Conservation (phyloP, 371 early-diverging fungal species). For the Syncephalastrum racemosum region DNA sequence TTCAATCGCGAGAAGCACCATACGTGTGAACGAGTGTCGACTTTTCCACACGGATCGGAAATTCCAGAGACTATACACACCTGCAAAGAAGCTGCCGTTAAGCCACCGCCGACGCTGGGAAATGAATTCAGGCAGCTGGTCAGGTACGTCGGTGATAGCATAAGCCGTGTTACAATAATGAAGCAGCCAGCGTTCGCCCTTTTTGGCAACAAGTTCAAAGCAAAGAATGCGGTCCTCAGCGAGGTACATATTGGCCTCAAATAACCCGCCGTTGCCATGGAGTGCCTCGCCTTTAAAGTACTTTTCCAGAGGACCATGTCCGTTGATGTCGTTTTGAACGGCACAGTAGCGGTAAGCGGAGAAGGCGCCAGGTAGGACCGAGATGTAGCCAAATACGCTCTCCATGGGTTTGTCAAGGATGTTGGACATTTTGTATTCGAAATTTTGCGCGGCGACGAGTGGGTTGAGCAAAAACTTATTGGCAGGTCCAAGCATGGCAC, state of each 20-base stretch:
- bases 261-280: conserved; percentile 48
- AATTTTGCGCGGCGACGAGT: conserved; percentile 90
- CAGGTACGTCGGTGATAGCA: conserved; percentile 77
- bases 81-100: conserved; percentile 76
- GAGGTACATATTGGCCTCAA: conserved; percentile 76
- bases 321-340: conserved; percentile 49
- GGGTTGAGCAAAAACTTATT: conserved; percentile 73
- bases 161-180: conserved; percentile 68
- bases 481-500: conserved; percentile 57
- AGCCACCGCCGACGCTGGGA: conserved; percentile 73
- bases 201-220: conserved; percentile 73
- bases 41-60: conserved; percentile 77
- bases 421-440: conserved; percentile 90
- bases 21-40: conserved; percentile 68
- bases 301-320: conserved; percentile 61
- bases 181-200: conserved; percentile 62
- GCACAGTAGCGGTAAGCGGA: conserved; percentile 70
- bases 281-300: conserved; percentile 68
- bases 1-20: conserved; percentile 66
- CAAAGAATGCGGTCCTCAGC: conserved; percentile 81
- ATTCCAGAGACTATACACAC: conserved; percentile 72
- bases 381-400: conserved; percentile 82
- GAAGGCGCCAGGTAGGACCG: conserved; percentile 78
- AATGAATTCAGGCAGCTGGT: conserved; percentile 64
- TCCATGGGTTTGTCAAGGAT: conserved; percentile 86